Conservation (phyloP, 352 stramenopile species). For the Pythium myriotylum region DNA sequence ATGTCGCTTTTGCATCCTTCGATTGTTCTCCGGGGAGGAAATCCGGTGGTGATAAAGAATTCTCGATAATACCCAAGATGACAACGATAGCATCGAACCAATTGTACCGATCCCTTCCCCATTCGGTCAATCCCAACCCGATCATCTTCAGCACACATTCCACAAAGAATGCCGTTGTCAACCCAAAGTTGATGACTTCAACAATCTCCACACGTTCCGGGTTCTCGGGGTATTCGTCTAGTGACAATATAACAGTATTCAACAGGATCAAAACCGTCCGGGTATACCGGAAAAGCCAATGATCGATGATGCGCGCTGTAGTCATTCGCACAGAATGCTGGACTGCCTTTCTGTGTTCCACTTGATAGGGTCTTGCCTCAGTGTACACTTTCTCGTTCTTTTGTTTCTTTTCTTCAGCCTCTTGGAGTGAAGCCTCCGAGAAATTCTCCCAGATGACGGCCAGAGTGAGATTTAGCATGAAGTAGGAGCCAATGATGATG, state of each 20-base stretch:
- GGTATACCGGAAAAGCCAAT: constrained; percentile 58
- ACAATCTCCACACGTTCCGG: constrained; percentile 44
- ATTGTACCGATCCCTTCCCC: constrained; percentile 72
- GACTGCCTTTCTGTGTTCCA: too few relatives aligned
- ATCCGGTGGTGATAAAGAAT: constrained; percentile 41
- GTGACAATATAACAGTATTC: constrained; percentile 84
- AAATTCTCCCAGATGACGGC: constrained; percentile 90
- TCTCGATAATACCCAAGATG: constrained; percentile 40
- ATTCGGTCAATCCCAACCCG: constrained; percentile 57
- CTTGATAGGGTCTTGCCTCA: too few relatives aligned
- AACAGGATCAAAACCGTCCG: constrained; percentile 68
- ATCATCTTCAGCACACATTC: constrained; percentile 77
- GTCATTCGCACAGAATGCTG: background rate
- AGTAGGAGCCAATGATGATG: constrained; percentile 90
- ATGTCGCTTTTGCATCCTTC: constrained; percentile 29
- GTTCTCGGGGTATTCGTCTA: constrained; percentile 68
- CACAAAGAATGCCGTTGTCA: constrained; percentile 52
- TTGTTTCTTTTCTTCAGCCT: constrained; percentile 59
- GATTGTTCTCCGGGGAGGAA: constrained; percentile 32
- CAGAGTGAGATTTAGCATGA: constrained; percentile 90
- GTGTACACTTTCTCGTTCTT: too few relatives aligned
- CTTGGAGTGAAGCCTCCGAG: constrained; percentile 55
- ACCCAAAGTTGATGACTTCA: constrained; percentile 64
- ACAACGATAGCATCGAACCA: constrained; percentile 77
- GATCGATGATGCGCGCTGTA: constrained; percentile 44